Evolutionary conservation across 2,329 filamentous ascomycete species (phyloP).

Genomic region (Proliferodiscus dingleyae): DNA sequence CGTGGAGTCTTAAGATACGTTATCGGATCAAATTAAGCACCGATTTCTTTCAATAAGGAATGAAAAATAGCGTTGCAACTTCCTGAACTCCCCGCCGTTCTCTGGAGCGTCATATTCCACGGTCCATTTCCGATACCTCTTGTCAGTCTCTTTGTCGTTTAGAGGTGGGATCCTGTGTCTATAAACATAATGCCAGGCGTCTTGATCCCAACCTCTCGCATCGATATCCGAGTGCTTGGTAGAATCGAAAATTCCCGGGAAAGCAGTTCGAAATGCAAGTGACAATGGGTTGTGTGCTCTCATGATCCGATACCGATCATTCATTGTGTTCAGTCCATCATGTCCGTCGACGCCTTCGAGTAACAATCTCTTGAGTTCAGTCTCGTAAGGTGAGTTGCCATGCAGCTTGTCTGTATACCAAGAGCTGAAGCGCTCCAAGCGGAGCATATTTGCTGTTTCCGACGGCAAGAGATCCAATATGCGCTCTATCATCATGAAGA

Average conservation of each 20-base stretch:
- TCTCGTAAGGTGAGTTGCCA: conserved; percentile 18
- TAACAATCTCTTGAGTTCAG: conserved; percentile 16
- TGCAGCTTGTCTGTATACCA: conserved; percentile 20
- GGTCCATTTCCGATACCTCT: conserved; percentile 12
- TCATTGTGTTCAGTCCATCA: conserved; percentile 10
- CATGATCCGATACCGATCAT: conserved; percentile 13
- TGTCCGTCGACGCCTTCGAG: conserved; percentile 8
- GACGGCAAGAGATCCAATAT: conserved; percentile 15
- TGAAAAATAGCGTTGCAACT: conserved; percentile 10
- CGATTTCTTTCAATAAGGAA: conserved; percentile 9
- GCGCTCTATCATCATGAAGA: conserved; percentile 13
- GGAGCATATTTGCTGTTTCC: conserved; percentile 18
- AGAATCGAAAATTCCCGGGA: conserved; percentile 10
- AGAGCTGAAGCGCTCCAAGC: conserved; percentile 15
- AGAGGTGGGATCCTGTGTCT: conserved; percentile 9
- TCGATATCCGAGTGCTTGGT: conserved; percentile 10
- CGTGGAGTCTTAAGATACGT: no score
- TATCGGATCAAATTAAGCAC: conserved; percentile 7
- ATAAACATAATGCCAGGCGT: conserved; percentile 14
- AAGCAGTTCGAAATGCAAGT: conserved; percentile 15
- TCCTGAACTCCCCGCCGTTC: conserved; percentile 8
- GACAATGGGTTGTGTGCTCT: conserved; percentile 18
- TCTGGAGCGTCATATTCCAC: conserved; percentile 10
- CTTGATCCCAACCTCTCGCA: conserved; percentile 15
- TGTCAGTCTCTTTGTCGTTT: conserved; percentile 7